Conservation (phyloP, 106 monocot species). For the Platanthera zijinensis region DNA sequence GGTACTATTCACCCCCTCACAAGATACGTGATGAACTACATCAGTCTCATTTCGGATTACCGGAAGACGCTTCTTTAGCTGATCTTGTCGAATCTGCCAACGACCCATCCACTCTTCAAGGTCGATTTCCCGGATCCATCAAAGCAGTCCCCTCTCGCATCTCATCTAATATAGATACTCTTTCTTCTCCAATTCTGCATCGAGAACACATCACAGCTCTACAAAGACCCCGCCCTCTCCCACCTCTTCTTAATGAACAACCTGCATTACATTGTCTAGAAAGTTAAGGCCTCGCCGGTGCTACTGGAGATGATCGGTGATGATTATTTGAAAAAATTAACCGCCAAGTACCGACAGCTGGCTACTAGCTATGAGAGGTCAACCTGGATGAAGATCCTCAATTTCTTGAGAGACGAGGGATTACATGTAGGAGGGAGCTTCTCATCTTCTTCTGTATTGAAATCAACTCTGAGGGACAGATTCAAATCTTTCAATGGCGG, state of each 20-base stretch:
- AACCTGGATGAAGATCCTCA: constrained; percentile 63
- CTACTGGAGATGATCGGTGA: constrained; percentile 63
- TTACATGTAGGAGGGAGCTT: constrained; percentile 86
- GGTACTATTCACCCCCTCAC: constrained; percentile 90
- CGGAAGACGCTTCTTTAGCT: constrained; percentile 56
- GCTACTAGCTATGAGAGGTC: constrained; percentile 81
- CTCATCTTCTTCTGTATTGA: constrained; percentile 53
- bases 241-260: constrained; percentile 94
- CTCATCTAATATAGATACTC: constrained; percentile 74
- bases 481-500: constrained; percentile 87
- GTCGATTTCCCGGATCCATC: constrained; percentile 50
- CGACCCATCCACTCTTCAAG: constrained; percentile 8
- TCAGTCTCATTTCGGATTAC: constrained; percentile 70
- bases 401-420: constrained; percentile 81
- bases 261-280: constrained; percentile 80
- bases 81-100: constrained; percentile 44
- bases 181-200: constrained; percentile 57
- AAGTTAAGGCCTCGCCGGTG: constrained; percentile 64
- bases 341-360: constrained; percentile 55
- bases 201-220: constrained; percentile 56
- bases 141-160: constrained; percentile 39
- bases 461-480: constrained; percentile 59
- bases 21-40: constrained; percentile 95
- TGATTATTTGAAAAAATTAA: constrained; percentile 56
- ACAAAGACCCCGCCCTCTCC: constrained; percentile 59